Base-by-base conservation (phyloP, 495 filamentous ascomycete genomes). In the Rhypophila decipiens region DNA sequence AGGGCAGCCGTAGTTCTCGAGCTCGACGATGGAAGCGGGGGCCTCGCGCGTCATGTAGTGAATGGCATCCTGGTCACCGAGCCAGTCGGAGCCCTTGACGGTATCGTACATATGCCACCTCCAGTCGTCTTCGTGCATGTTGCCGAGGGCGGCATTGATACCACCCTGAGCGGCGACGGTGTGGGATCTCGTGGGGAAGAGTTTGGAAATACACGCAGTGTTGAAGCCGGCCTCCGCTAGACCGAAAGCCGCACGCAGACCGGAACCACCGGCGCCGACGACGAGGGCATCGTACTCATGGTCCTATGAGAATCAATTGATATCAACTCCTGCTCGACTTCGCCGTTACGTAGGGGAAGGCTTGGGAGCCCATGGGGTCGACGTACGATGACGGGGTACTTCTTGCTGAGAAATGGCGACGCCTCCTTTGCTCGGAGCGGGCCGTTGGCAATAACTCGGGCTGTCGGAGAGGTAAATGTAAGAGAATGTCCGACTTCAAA, bases 31-130 rank as follows among this genome's bases (percentile, higher is more conserved):
- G 58, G 84, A 88, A 43, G 83, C 80, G 20, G 91, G 90, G 18
- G 91, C 91, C 69, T 96, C 93, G 51, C 90, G 79, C 51, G 91
- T 96, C 91, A 97, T 97, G 74, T 97, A 97, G 70, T 97, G 91
- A 63, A 97, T 97, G 42, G 91, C 91, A 71, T 97, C 91, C 73
- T 97, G 91, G 72, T 97, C 91, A 66, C 91, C 91, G 24, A 97
- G 79, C 91, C 91, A 97, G 77, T 97, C 91, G 45, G 87, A 94
- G 58, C 91, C 91, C 76, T 97, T 97, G 51, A 97, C 91, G 39
- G 91, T 97, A 70, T 97, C 91, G 76, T 96, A 97, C 91, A 96
- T 96, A 75, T 97, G 91, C 91, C 91, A 96, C 69, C 91, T 84
- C 91, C 91, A 97, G 75, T 97, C 91, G 67, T 97, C 91, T 70